Conservation (phyloP, 495 filamentous ascomycete species). For the Hyaloscypha hepaticicola region DNA sequence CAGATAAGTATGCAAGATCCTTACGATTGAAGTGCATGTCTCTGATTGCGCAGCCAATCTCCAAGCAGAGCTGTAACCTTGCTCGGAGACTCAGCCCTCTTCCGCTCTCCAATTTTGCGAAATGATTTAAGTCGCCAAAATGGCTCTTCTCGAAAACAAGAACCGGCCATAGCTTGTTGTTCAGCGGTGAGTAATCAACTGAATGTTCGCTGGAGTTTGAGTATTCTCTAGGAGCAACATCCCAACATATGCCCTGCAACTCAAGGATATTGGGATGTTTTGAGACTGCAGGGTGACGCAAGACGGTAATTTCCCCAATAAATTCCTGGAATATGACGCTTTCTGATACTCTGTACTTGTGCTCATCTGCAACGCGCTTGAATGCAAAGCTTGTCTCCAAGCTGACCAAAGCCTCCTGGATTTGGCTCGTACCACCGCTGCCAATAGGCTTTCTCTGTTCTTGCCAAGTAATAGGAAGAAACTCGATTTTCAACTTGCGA, state of each 20-base stretch:
- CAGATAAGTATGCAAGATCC: too few species aligned
- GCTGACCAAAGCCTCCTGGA: not conserved
- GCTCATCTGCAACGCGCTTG: slow-evolving; percentile 7
- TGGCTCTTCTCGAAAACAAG: not conserved
- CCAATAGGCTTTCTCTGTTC: not conserved
- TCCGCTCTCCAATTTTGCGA: not conserved
- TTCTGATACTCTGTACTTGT: slow-evolving; percentile 1
- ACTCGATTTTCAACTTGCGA: not conserved
- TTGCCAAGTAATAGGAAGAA: not conserved
- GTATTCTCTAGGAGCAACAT: not conserved
- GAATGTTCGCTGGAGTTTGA: not conserved
- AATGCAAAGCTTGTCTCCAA: slow-evolving; percentile 16
- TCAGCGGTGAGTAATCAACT: not conserved
- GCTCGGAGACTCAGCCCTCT: not conserved
- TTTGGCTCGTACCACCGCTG: not conserved
- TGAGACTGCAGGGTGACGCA: slow-evolving; percentile 17
- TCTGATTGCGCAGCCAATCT: not conserved
- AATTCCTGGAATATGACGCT: slow-evolving; percentile 1
- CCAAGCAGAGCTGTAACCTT: not conserved
- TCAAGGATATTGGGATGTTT: slow-evolving; percentile 30
- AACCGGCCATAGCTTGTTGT: not conserved
- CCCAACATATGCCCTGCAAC: slow-evolving; percentile 24
- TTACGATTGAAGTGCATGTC: not conserved
- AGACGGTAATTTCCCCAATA: slow-evolving; percentile 13
- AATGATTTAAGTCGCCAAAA: not conserved